phyloP scores from a whole-genome alignment of 2,329 filamentous ascomycete genomes.

The Chaetomiaceae sp. region DNA sequence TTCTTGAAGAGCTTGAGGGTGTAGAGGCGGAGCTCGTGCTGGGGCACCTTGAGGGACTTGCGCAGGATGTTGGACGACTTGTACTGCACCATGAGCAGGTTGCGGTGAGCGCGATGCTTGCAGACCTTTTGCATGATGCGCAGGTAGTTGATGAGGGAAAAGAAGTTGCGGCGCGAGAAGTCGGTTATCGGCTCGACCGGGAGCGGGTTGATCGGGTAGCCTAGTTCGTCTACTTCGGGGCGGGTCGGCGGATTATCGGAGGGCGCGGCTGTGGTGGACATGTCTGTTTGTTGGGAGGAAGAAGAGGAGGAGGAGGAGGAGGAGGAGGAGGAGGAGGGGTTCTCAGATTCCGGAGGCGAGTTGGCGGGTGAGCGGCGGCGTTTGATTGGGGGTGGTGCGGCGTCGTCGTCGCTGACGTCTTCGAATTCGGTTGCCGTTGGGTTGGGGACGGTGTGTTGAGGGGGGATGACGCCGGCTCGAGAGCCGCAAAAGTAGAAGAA shows the following conservation, averaged over 20 bases:
- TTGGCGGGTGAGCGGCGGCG: slow-evolving; percentile 43
- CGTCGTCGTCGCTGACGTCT: slow-evolving; percentile 57
- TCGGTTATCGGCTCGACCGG: slow-evolving; percentile 76
- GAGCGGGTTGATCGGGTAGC: slow-evolving; percentile 68
- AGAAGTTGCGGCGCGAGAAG: slow-evolving; percentile 93
- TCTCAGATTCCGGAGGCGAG: neutral
- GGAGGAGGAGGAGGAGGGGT: no score
- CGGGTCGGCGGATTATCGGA: slow-evolving; percentile 30
- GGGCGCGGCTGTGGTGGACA: slow-evolving; percentile 3
- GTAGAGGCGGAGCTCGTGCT: slow-evolving; percentile 82
- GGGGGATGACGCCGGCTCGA: slow-evolving; percentile 38
- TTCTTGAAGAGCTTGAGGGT: slow-evolving; percentile 98
- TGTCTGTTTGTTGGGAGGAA: neutral
- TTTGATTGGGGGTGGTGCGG: slow-evolving; percentile 78
- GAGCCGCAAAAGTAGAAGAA: slow-evolving; percentile 90
- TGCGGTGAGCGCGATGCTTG: slow-evolving; percentile 91
- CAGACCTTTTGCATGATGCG: slow-evolving; percentile 97
- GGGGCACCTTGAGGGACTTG: slow-evolving; percentile 86
- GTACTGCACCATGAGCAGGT: slow-evolving; percentile 89
- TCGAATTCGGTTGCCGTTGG: slow-evolving; percentile 31
- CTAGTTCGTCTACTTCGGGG: slow-evolving; percentile 78
- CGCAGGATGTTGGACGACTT: slow-evolving; percentile 90
- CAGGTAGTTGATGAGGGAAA: slow-evolving; percentile 89
- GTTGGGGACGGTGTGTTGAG: slow-evolving; percentile 23
- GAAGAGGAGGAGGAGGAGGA: neutral